Evolutionary conservation across 2,329 filamentous ascomycete species (phyloP).

Genomic region (Sporothrix schenckii): DNA sequence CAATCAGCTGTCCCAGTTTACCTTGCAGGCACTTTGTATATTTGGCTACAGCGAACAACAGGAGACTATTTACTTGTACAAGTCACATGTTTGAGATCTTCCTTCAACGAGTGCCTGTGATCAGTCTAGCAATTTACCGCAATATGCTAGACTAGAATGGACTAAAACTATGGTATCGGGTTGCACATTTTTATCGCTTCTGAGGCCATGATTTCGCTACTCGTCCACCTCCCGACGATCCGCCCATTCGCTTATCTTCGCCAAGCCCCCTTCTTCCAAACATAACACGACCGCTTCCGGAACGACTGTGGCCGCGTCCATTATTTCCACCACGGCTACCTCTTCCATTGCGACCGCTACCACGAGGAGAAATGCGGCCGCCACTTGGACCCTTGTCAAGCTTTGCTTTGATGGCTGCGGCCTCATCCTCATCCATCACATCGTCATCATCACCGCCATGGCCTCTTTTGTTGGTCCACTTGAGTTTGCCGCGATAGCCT

Average conservation of each 20-base stretch:
- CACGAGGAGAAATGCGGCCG: conserved; percentile 37
- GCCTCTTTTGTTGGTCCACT: conserved; percentile 67
- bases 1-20: too few relatives aligned
- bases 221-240: conserved; percentile 36
- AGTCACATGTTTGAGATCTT: not conserved
- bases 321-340: conserved; percentile 41
- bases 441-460: conserved; percentile 52
- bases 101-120: conserved; percentile 19
- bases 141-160: not conserved
- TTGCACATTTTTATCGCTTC: conserved; percentile 28
- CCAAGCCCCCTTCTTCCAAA: conserved; percentile 43
- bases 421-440: conserved; percentile 58
- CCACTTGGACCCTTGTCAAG: conserved; percentile 42
- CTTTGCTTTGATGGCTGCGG: conserved; percentile 45
- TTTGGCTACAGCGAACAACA: too few relatives aligned
- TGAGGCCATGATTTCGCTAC: conserved; percentile 40
- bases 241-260: conserved; percentile 40
- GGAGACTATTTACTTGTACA: not conserved
- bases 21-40: too few relatives aligned
- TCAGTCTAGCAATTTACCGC: not conserved
- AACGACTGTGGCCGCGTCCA: conserved; percentile 45
- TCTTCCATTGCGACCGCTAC: conserved; percentile 43
- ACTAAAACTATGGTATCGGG: not conserved
- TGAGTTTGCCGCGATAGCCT: conserved; percentile 68
- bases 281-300: conserved; percentile 40